Base-by-base conservation (phyloP, 1,284 basidiomycete genomes). In the Austroboletus niveus region DNA sequence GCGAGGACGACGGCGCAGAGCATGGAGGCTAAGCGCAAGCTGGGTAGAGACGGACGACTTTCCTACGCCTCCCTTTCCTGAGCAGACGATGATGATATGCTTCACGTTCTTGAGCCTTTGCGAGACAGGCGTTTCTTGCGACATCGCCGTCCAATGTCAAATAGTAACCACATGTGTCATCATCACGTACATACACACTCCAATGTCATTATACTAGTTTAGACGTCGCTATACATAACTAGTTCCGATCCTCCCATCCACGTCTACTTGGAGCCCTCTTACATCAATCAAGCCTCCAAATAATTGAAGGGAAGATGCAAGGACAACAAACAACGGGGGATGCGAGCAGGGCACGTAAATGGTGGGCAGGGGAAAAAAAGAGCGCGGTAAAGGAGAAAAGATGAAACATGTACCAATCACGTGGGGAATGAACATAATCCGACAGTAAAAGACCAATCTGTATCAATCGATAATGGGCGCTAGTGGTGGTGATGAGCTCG, bases 31-130 rank as follows among this genome's bases (percentile, higher is more conserved):
- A 34, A 99, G 81, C 0, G 96, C 96, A 11, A 99, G 82, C 63
- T 99, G 97, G 1, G 91, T 84, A 2, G 94, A 87, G 14, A 98
- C 91, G 1, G 94, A 97, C 10, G 94, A 98, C 75, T 99, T 99
- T 55, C 97, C 97, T 36, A 99, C 96, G 36, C 97, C 97, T 39
- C 96, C 96, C 72, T 99, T 99, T 20, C 96, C 96, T 1, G 94
- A 93, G 42, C 96, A 81, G 49, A 99, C 94, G 58, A 98, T 86
- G 61, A 99, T 85, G 69, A 98, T 85, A 65, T 94, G 83, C 62
- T 90, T 89, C 56, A 98, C 86, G 4, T 76, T 75, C 53, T 77
- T 72, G 32, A 96, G 75, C 45, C 91, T 85, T 45, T 79, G 75
- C 2, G 75, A 72, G 20, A 87, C 75, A 0, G 85, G 82, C 14